Base-by-base conservation (phyloP, 805 yeast species). In the Blastobotrys terrestris region DNA sequence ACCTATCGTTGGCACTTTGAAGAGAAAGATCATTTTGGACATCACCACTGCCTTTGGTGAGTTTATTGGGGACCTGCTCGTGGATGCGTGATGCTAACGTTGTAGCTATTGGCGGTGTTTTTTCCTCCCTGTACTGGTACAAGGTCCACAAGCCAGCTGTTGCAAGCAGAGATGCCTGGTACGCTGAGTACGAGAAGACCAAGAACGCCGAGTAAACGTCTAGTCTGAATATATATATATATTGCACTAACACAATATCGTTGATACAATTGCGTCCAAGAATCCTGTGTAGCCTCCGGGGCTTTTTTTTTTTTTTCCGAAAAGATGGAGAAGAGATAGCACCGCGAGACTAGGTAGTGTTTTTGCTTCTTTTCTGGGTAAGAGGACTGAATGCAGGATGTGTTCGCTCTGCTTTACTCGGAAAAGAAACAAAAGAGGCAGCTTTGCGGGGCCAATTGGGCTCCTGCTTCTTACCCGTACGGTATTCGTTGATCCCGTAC, bases 1-100 rank as follows among this genome's bases (percentile, higher is more conserved):
- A 67, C 94, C 95, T 65, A 88, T 91, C 66, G 80, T 84, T 51
- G 97, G 97, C 61, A 75, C 85, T 57, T 78, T 91, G 61, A 87
- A 81, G 75, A 87, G 81, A 77, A 86, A 83, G 74, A 80, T 87
- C 71, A 77, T 84, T 67, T 80, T 85, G 61, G 97, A 91, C 66
- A 81, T 91, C 69, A 59, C 81, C 62, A 72, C 84, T 59, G 95
- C 94, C 19, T 21, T 20, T 21, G 39, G 14, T 21, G 15, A 20
- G 18, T 14, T 6, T 14, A 5, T 5, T 15, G 22, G 3, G n/a
- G n/a, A n/a, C n/a, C n/a, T n/a, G n/a, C n/a, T n/a, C n/a, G n/a
- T n/a, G n/a, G n/a, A n/a, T n/a, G n/a, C n/a, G n/a, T n/a, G n/a
- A n/a, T n/a, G n/a, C n/a, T n/a, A n/a, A n/a, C n/a, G n/a, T n/a